Base-by-base conservation (phyloP, 2,329 filamentous ascomycete species). In the Ceratocystis cacaofunesta region DNA sequence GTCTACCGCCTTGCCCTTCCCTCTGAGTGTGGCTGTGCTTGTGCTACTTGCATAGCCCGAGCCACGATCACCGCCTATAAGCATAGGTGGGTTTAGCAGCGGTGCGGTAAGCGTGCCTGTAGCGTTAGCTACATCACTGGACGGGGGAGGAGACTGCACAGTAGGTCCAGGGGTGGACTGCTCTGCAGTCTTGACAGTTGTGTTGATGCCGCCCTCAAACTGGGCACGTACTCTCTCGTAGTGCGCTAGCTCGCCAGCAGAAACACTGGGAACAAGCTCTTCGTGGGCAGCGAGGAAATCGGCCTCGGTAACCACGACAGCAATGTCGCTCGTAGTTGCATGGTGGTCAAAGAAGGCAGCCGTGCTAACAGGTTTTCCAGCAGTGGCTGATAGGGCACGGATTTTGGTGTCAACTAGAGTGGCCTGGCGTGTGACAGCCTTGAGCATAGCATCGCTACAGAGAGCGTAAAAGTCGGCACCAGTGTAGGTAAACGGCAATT, bases 361-460 rank as follows among this genome's bases (percentile, higher is more conserved):
- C 1, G 92, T 95, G 1, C 88, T 89, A 69, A 96, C 82, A 4
- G 81, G 78, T 55, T 79, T 76, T 68, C 69, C 71, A 2, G 73
- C 73, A 57, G 75, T 75, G 1, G 77, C 74, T 71, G 89, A 89
- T 73, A 95, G 79, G 3, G 80, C 79, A 25, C 82, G 82, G 69
- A 99, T 88, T 74, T 94, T 94, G 62, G 83, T 80, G 73, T 99
- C 94, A 1, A 97, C 92, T 1, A 84, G 80, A 1, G 85, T 82
- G 1, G 94, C 91, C 73, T 95, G 90, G 4, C 94, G 85, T 2
- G 94, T 99, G 67, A 99, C 92, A 22, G 94, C 94, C 75, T 99
- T 97, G 70, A 99, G 87, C 94, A 99, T 99, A 63, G 94, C 91
- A 74, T 99, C 94, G 55, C 91, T 96, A 78, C 92, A 97, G 22